phyloP scores from a whole-genome alignment of 31 red algal genomes.

The Porphyra umbilicalis region DNA sequence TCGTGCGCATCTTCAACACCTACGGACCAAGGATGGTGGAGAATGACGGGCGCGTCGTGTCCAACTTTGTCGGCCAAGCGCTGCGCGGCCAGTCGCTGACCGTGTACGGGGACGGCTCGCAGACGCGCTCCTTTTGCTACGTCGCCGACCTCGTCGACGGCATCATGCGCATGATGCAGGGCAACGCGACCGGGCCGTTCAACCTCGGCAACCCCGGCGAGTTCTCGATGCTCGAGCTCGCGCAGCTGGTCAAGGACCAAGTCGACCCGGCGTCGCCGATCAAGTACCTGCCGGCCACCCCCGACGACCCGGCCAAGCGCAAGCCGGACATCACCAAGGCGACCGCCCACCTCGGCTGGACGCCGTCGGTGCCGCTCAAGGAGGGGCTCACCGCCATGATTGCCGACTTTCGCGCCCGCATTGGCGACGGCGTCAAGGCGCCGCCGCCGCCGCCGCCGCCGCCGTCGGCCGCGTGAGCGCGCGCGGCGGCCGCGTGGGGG shows the following conservation, averaged over 20 bases:
- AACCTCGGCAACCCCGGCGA: conserved; percentile 98
- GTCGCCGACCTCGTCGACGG: conserved; percentile 91
- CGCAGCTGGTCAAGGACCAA: conserved; percentile 68
- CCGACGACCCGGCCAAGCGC: conserved; percentile 95
- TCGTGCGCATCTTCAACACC: conserved; percentile 99
- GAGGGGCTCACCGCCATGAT: conserved; percentile 88
- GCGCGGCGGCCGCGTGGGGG: too few species aligned
- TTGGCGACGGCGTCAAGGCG: conserved; percentile 3
- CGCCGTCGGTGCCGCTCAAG: conserved; percentile 71
- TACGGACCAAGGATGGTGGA: conserved; percentile 98
- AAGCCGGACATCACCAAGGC: conserved; percentile 95
- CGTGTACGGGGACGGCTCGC: conserved; percentile 95
- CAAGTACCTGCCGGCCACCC: conserved; percentile 76
- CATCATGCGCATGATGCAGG: conserved; percentile 93
- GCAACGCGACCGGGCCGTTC: conserved; percentile 61
- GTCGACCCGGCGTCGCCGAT: conserved; percentile 55
- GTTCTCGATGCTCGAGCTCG: conserved; percentile 94
- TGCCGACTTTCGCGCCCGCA: conserved; percentile 72
- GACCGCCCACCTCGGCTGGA: conserved; percentile 70
- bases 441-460: background rate
- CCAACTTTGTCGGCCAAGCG: conserved; percentile 97
- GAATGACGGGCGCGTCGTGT: conserved; percentile 96
- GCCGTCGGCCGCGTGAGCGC: too few species aligned
- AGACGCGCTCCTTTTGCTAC: conserved; percentile 99
- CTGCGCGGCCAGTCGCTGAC: conserved; percentile 89